phyloP scores from a whole-genome alignment of 2,329 filamentous ascomycete genomes.

The Paracamarosporium sp. region DNA sequence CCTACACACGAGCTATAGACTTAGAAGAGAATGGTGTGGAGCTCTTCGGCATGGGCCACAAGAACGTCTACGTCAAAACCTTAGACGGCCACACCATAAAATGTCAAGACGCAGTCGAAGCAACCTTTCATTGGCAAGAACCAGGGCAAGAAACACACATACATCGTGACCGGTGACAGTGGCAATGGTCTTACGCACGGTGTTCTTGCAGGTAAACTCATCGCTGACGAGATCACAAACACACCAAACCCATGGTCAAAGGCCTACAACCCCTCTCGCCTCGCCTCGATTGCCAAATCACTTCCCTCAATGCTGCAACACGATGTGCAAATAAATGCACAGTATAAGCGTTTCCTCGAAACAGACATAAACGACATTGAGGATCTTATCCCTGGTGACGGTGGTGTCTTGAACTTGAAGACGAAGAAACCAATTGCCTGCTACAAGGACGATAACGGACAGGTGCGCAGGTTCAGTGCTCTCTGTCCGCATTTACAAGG shows the following conservation, averaged over 20 bases:
- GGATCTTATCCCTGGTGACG: slow-evolving; percentile 57
- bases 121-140: slow-evolving; percentile 64
- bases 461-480: slow-evolving; percentile 59
- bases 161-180: slow-evolving; percentile 63
- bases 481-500: slow-evolving; percentile 64
- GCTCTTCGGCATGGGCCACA: slow-evolving; percentile 53
- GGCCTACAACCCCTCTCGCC: slow-evolving; percentile 60
- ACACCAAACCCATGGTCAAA: slow-evolving; percentile 57
- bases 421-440: slow-evolving; percentile 59
- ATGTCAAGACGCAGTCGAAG: slow-evolving; percentile 59
- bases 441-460: slow-evolving; percentile 63
- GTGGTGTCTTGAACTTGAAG: slow-evolving; percentile 60
- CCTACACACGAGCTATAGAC: slow-evolving; percentile 57
- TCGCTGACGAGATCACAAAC: slow-evolving; percentile 62
- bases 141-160: slow-evolving; percentile 59
- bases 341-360: slow-evolving; percentile 63
- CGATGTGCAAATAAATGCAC: slow-evolving; percentile 62
- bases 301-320: slow-evolving; percentile 56
- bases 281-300: slow-evolving; percentile 54
- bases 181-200: slow-evolving; percentile 66
- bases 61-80: slow-evolving; percentile 56
- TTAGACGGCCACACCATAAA: slow-evolving; percentile 55
- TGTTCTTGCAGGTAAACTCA: slow-evolving; percentile 59
- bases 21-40: slow-evolving; percentile 58
- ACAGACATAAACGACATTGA: slow-evolving; percentile 65